These are phyloP conservation scores for Eutrema salsugineum DNA, from an alignment of 441 rosid species.

Conservation along the genomic window DNA sequence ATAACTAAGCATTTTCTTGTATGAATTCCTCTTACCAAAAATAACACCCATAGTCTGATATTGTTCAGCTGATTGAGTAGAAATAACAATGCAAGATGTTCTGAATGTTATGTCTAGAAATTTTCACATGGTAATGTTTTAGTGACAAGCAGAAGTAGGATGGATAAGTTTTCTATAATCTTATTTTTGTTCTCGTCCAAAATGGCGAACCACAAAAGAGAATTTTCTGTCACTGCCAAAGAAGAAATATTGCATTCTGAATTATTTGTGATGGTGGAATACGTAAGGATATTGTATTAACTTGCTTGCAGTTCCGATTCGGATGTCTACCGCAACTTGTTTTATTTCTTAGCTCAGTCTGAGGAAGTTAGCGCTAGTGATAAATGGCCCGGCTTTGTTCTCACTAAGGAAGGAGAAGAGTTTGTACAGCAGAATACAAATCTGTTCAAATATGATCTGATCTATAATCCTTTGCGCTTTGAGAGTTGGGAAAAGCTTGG, in stretches of 20 bases:
- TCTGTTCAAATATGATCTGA: slow-evolving; percentile 87
- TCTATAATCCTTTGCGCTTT: slow-evolving; percentile 87
- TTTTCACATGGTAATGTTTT: slow-evolving; percentile 4
- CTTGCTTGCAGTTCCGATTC: slow-evolving; percentile 72
- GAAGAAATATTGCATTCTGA: background rate
- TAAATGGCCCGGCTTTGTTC: slow-evolving; percentile 99
- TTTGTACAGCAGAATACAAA: slow-evolving; percentile 94
- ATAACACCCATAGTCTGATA: background rate
- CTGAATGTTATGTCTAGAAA: background rate
- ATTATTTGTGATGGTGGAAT: slow-evolving; percentile 14
- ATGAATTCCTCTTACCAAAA: slow-evolving; percentile 14
- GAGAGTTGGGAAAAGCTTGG: slow-evolving; percentile 99
- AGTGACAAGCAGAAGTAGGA: slow-evolving; percentile 13
- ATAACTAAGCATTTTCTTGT: slow-evolving; percentile 12
- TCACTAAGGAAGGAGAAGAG: slow-evolving; percentile 98
- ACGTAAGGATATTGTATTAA: slow-evolving; percentile 28
- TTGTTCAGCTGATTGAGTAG: slow-evolving; percentile 4
- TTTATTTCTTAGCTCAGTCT: slow-evolving; percentile 84
- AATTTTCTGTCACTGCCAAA: slow-evolving; percentile 4
- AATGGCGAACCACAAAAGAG: background rate
- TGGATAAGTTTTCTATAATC: background rate
- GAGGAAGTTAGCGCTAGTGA: slow-evolving; percentile 99
- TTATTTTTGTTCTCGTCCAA: background rate
- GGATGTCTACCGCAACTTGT: slow-evolving; percentile 88
- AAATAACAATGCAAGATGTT: slow-evolving; percentile 6